Conservation (phyloP, 169 alveolate species). For the Plasmodium adleri region DNA sequence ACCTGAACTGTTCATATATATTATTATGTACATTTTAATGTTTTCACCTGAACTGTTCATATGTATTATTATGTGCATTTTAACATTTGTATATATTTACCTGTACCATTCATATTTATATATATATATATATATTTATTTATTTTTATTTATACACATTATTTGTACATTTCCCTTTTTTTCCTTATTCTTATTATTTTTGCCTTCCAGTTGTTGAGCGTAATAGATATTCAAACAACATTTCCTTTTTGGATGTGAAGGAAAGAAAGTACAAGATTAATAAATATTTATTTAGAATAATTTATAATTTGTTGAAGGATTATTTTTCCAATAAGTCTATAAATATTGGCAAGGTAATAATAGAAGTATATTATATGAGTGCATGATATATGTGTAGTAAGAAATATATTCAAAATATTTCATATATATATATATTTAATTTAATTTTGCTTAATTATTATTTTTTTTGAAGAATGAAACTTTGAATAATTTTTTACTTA, state of each 20-base stretch:
- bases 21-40: too few species aligned
- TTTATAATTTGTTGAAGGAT: constrained; percentile 20
- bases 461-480: neutral
- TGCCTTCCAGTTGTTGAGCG: constrained; percentile 20
- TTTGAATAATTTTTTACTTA: constrained; percentile 3
- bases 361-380: neutral
- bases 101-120: neutral
- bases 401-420: neutral
- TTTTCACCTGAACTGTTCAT: too few species aligned
- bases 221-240: constrained; percentile 35
- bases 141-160: neutral
- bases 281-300: constrained; percentile 13
- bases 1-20: too few species aligned
- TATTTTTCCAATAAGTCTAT: constrained; percentile 21
- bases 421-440: neutral
- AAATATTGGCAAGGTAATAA: constrained; percentile 10
- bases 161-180: neutral
- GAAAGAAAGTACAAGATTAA: constrained; percentile 30
- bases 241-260: constrained; percentile 21
- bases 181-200: neutral
- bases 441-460: neutral
- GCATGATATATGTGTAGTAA: neutral
- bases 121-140: neutral
- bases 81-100: neutral
- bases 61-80: neutral